Evolutionary conservation across 1,284 basidiomycete species (phyloP), one percentile per base, ranked within the genome.

Genomic region (Ustanciosporium gigantosporum): DNA sequence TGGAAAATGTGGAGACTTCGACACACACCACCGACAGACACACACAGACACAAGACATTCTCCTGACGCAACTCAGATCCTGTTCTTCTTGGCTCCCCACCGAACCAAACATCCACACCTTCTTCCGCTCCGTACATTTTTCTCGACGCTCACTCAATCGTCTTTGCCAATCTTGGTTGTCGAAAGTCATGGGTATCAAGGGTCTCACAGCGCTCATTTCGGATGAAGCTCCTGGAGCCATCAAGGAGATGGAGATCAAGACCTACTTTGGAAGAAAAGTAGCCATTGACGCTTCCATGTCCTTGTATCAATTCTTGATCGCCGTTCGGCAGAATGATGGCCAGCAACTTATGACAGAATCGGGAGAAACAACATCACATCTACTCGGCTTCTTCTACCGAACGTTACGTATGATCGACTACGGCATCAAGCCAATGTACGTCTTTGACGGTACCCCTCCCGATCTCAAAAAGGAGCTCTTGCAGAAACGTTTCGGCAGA

Each of bases 361-460:
- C 87, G 1, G 95, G 95, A 15, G 95, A 99, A 78, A 95, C 92
- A 1, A 71, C 69, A 50, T 87, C 91, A 80, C 94, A 98, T 80
- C 82, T 98, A 15, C 96, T 98, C 89, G 94, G 94, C 0, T 90
- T 97, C 80, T 98, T 98, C 81, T 97, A 97, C 76, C 86, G 94
- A 16, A 70, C 66, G 5, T 47, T 74, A 21, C 85, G 95, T 19
- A 98, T 98, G 81, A 91, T 95, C n/a, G 95, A 99, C 79, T 91
- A 95, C 68, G 95, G 95, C 4, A 92, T 98, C 77, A 98, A 99
- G 77, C 94, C 94, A 1, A 89, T 88, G 38, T 98, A 97, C 79
- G 91, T 99, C 19, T 99, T 99, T 70, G 95, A 99, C 79, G 95
- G 95, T 8, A 95, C 94, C 78, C 95, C 94, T 1, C 94, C 94